Evolutionary conservation across 768 basidiomycete species (phyloP).

Genomic region (Mycena alexandri): DNA sequence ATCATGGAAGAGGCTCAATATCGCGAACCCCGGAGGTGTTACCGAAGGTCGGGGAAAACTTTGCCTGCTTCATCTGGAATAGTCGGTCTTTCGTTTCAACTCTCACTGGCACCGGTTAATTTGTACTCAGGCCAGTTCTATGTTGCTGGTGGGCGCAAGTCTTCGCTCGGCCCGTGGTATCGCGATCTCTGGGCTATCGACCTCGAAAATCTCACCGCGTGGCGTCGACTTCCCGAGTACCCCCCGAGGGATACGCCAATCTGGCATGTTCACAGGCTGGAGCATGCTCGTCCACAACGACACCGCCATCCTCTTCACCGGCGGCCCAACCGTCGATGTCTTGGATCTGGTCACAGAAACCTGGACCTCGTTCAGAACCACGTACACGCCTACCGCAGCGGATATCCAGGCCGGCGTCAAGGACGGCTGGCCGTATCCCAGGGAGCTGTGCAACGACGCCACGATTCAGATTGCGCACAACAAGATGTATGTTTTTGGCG

Average conservation of each 20-base stretch:
- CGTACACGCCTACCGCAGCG: constrained; percentile 34
- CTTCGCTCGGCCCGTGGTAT: constrained; percentile 43
- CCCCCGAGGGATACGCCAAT: constrained; percentile 35
- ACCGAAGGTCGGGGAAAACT: constrained; percentile 38
- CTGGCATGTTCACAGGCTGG: constrained; percentile 41
- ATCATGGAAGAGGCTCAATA: constrained; percentile 51
- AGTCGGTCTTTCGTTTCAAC: constrained; percentile 30
- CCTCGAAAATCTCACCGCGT: constrained; percentile 43
- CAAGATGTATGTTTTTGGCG: constrained; percentile 56
- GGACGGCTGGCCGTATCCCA: constrained; percentile 44
- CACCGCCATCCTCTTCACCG: constrained; percentile 54
- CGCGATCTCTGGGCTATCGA: constrained; percentile 46
- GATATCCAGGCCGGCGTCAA: constrained; percentile 9
- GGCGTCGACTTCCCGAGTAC: constrained; percentile 45
- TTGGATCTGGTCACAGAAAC: constrained; percentile 52
- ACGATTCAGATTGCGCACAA: constrained; percentile 45
- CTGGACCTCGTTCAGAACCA: constrained; percentile 49
- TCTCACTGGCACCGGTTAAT: not conserved
- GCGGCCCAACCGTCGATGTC: constrained; percentile 45
- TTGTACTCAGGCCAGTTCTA: constrained; percentile 45
- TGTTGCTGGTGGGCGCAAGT: constrained; percentile 45
- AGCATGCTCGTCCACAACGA: constrained; percentile 43
- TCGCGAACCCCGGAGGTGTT: constrained; percentile 29
- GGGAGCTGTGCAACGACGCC: constrained; percentile 25
- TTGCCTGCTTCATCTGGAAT: constrained; percentile 47